Conservation (phyloP, 805 yeast species). For the Zygosaccharomyces gambellarensis region DNA sequence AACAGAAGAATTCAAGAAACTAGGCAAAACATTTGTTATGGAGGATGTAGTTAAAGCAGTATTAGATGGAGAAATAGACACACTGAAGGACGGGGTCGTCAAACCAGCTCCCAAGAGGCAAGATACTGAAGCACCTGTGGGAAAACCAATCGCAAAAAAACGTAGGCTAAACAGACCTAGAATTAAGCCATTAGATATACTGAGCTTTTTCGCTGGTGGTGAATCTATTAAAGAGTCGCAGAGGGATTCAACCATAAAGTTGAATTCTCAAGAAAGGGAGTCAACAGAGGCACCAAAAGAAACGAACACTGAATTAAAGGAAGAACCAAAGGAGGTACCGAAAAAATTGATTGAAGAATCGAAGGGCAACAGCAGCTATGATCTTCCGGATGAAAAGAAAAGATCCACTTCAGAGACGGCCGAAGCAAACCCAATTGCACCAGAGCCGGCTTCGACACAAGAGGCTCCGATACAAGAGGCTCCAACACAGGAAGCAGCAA, state of each 20-base stretch:
- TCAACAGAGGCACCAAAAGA: not conserved
- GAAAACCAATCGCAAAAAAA: constrained; percentile 12
- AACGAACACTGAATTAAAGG: not conserved
- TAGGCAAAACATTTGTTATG: constrained; percentile 21
- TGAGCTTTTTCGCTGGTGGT: constrained; percentile 41
- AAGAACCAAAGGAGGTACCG: not conserved
- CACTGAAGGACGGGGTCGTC: constrained; percentile 7
- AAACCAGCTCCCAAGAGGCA: not conserved
- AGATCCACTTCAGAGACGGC: too few species aligned
- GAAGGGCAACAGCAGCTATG: too few species aligned
- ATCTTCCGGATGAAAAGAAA: too few species aligned
- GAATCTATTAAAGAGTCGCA: constrained; percentile 3
- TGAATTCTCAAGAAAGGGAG: not conserved
- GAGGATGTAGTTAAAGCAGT: constrained; percentile 31
- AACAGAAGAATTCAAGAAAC: not conserved
- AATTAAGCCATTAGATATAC: constrained; percentile 35
- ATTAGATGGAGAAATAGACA: constrained; percentile 12
- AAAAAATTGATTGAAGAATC: not conserved
- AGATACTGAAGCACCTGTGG: constrained; percentile 5
- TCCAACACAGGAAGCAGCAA: too few species aligned
- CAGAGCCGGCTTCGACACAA: too few species aligned
- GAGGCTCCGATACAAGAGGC: too few species aligned
- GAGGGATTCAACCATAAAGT: not conserved
- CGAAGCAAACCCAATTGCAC: too few species aligned
- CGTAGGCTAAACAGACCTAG: constrained; percentile 24